A percentile compares a stretch with the other conserved stretches of the same genome.
Conservation (phyloP, 176 grass and related monocot genomes). For the Rhynchospora pubera region DNA sequence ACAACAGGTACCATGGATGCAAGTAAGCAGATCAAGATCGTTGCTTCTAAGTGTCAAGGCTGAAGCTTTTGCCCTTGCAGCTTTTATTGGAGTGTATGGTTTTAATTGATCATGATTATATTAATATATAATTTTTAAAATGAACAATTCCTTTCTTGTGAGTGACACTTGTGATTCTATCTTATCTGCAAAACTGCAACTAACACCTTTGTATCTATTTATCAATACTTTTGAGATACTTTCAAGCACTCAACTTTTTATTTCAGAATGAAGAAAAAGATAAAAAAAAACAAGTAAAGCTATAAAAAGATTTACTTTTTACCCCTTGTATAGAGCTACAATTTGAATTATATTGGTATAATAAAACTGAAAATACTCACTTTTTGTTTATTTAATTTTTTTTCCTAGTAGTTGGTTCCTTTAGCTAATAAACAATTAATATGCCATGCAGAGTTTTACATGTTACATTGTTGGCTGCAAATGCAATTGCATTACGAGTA, state of each 20-base stretch:
- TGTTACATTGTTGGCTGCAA: conserved; percentile 51
- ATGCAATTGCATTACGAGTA: conserved; percentile 34
- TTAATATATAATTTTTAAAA: background rate
- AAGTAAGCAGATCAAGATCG: conserved; percentile 96
- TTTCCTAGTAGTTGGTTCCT: background rate
- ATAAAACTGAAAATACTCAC: background rate
- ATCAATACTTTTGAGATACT: background rate
- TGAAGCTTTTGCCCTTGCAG: conserved; percentile 50
- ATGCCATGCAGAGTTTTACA: conserved; percentile 59
- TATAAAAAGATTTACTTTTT: background rate
- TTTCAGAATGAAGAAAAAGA: background rate
- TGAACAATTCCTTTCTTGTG: background rate
- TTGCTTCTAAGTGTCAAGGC: conserved; percentile 62
- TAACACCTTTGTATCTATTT: background rate
- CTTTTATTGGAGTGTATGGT: conserved; percentile 67
- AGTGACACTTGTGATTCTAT: background rate
- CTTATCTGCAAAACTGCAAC: background rate
- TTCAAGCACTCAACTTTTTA: background rate
- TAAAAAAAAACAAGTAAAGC: background rate
- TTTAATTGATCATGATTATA: conserved; percentile 10
- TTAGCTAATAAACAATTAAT: conserved; percentile 13
- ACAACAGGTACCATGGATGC: conserved; percentile 93
- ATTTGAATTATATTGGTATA: background rate
- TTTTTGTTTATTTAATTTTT: background rate
- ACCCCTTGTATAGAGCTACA: background rate